These are phyloP conservation scores for Amphirosellinia nigrospora DNA, from an alignment of 495 filamentous ascomycete species.

Conservation along the genomic window DNA sequence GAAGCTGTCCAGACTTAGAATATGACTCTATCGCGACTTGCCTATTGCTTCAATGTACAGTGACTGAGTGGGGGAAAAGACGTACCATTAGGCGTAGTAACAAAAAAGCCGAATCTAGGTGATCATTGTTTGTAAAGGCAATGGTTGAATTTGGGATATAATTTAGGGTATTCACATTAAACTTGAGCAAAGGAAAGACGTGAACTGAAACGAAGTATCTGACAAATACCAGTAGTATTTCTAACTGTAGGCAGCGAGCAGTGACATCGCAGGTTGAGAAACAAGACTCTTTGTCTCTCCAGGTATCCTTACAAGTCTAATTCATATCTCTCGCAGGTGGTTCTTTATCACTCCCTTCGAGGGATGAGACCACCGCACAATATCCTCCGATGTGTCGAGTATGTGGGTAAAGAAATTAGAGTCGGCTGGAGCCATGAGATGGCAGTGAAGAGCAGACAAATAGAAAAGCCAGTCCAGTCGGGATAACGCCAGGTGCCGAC, in stretches of 20 bases:
- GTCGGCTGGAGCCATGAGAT: conserved; percentile 23
- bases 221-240: conserved; percentile 22
- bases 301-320: conserved; percentile 14
- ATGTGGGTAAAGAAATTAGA: conserved; percentile 21
- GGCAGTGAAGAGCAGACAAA: conserved; percentile 23
- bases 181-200: conserved; percentile 11
- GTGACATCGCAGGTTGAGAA: not conserved
- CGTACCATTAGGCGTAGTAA: not conserved
- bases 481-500: conserved; percentile 28
- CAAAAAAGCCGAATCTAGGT: not conserved
- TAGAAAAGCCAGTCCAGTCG: conserved; percentile 24
- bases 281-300: conserved; percentile 4
- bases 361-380: conserved; percentile 10
- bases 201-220: conserved; percentile 21
- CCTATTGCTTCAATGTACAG: not conserved
- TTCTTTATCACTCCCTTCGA: conserved; percentile 13
- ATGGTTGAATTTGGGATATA: not conserved
- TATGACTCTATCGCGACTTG: not conserved
- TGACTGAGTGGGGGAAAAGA: not conserved
- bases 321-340: not conserved
- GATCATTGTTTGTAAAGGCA: not conserved
- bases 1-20: not conserved
- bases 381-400: conserved; percentile 14
- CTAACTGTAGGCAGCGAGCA: conserved; percentile 5
- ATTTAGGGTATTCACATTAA: conserved; percentile 11